Evolutionary conservation across 345 rosid genomes (phyloP), one percentile per base, ranked within the genome.

Genomic region (Euphorbia pulcherrima): DNA sequence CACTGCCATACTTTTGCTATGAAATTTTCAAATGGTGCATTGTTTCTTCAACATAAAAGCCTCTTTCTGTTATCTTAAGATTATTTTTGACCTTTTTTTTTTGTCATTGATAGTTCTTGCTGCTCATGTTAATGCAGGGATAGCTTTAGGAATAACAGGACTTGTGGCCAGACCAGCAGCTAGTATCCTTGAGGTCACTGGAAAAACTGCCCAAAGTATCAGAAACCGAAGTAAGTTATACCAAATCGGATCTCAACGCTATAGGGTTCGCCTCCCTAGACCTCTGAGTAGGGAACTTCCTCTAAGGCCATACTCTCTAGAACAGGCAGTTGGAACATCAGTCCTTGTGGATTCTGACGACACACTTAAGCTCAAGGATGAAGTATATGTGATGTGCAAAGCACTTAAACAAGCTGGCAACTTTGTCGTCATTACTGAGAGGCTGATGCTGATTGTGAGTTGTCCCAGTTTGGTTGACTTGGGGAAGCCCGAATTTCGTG

Each of bases 91-190:
- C 12, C 2, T 18, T 47, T 39, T 37, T 37, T 9, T 37, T 39
- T 59, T 10, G 0, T 29, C 27, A 9, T 47, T 50, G 27, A 65
- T 18, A 50, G 27, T n/a, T 23, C 48, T 73, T 57, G 61, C 72
- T 48, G 63, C 46, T 37, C 56, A 20, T 26, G 18, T 72, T 28
- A 10, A 24, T 57, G 60, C 80, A 93, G 98, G 97, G 68, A 70
- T 89, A 59, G 98, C 94, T 23, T 72, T 86, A 58, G 98, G 98
- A 72, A 82, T 93, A 11, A 85, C 98, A n/a, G 92, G 98, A 78
- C 86, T 93, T 35, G 97, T 93, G 81, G 97, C 96, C 68, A 84
- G 87, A 73, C 98, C 98, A 21, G 86, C 97, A 58, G 98, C 98
- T 72, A 93, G 96, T 77, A 87, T 93, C 68, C 98, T 89, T 59